Evolutionary conservation across 371 early-diverging fungal genomes (phyloP), one percentile per base, ranked within the genome.

Genomic region (Mortierella sp.): DNA sequence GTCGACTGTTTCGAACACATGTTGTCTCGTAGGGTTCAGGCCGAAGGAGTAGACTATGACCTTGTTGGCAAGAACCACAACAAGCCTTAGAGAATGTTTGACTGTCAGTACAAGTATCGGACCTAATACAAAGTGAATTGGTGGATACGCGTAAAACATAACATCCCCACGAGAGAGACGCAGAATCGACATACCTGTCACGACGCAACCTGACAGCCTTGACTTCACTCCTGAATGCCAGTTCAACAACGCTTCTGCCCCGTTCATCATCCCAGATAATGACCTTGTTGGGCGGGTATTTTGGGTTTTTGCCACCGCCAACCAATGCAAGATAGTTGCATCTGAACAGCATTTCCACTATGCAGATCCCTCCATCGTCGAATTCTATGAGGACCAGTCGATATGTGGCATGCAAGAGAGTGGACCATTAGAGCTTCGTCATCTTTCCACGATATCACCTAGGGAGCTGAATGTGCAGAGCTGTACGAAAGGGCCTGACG

Each of bases 271-370:
- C 93, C 83, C 90, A 92, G 53, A 93, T 90, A 58, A 98, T 91
- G 34, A 93, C 98, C 79, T 96, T 96, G 70, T 96, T 98, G 39
- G 88, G 96, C 63, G 88, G 93, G 73, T 86, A 95, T 79, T 85
- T 90, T 54, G 87, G 96, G 80, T 90, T 93, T 71, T 86, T 89
- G 7, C 97, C 98, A 16, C 96, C 94, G n/a, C 98, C 98, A 17
- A 98, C 97, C 49, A 98, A 85, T 1, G 97, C 98, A 28, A 98
- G 86, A 57, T 95, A 90, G 53, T 93, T 94, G 52, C 96, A 95
- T 10, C 94, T 90, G 79, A 96, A 97, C 12, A 98, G 85, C 98
- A 98, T 98, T 68, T 96, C 96, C 2, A 95, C 94, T 10, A 95
- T 85, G 13, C 92, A 92, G 57, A 97, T 92, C 3, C 96, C 97